Evolutionary conservation across 78 protist genomes (phyloP).

Genomic region (Acrasis kona): DNA sequence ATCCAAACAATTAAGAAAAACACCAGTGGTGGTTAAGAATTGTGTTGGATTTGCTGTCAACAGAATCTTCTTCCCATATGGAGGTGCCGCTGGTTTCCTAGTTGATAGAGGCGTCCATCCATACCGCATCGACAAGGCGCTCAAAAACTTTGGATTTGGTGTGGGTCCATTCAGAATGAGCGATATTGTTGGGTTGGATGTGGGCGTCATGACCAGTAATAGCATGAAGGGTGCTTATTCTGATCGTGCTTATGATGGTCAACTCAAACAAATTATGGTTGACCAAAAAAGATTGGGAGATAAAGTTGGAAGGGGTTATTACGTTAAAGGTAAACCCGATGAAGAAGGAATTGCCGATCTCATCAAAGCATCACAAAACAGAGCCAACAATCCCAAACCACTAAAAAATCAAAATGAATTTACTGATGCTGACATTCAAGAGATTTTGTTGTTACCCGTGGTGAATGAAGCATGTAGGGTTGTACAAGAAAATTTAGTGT

Average conservation of each 20-base stretch:
- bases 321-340: conserved; percentile 11
- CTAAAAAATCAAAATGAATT: too few relatives aligned
- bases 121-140: conserved; percentile 21
- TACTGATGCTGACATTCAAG: conserved; percentile 25
- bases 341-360: neutral
- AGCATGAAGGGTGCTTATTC: conserved; percentile 14
- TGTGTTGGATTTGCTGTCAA: conserved; percentile 58
- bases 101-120: conserved; percentile 22
- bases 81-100: conserved; percentile 12
- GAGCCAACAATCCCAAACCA: neutral
- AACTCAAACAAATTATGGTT: neutral
- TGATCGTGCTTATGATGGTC: conserved; percentile 20
- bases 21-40: conserved; percentile 42
- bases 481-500: conserved; percentile 22
- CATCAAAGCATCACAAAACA: neutral
- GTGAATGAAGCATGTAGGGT: conserved; percentile 31
- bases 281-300: conserved; percentile 24
- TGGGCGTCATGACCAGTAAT: conserved; percentile 2
- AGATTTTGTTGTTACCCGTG: conserved; percentile 24
- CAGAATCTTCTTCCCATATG: conserved; percentile 30
- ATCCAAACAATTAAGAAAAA: conserved; percentile 24
- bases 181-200: conserved; percentile 51
- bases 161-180: conserved; percentile 47
- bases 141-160: conserved; percentile 27
- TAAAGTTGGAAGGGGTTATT: conserved; percentile 33